Conservation (phyloP, 768 basidiomycete species). For the Suillus fuscotomentosus region DNA sequence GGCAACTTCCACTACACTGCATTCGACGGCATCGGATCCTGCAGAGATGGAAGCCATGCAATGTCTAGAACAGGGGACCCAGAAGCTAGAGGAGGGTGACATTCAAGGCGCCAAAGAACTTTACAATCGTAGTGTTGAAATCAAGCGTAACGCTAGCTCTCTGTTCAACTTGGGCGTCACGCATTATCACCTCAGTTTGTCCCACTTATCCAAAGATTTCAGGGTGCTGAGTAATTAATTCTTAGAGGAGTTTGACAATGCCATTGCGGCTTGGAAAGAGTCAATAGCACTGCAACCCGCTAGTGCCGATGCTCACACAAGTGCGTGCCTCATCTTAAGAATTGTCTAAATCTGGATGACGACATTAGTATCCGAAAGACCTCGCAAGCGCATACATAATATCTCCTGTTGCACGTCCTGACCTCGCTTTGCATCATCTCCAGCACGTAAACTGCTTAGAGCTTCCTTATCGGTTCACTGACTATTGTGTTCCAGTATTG, state of each 20-base stretch:
- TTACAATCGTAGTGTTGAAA: conserved; percentile 77
- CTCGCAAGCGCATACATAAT: conserved; percentile 89
- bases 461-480: conserved; percentile 29
- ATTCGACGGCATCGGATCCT: conserved; percentile 81
- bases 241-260: conserved; percentile 84
- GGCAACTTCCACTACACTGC: conserved; percentile 77
- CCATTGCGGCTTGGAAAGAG: conserved; percentile 84
- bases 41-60: conserved; percentile 76
- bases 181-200: conserved; percentile 80
- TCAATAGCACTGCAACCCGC: conserved; percentile 78
- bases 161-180: conserved; percentile 90
- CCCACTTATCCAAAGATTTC: conserved; percentile 14
- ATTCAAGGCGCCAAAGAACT: conserved; percentile 73
- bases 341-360: conserved; percentile 14
- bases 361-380: conserved; percentile 46
- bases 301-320: conserved; percentile 85
- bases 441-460: conserved; percentile 46
- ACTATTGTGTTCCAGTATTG: conserved; percentile 57
- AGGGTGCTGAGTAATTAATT: conserved; percentile 14
- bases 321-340: conserved; percentile 43
- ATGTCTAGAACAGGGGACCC: conserved; percentile 81
- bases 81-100: conserved; percentile 84
- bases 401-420: conserved; percentile 74
- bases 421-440: conserved; percentile 84
- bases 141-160: conserved; percentile 76